Conservation (phyloP, 495 filamentous ascomycete genomes). For the Penicillium arizonense region DNA sequence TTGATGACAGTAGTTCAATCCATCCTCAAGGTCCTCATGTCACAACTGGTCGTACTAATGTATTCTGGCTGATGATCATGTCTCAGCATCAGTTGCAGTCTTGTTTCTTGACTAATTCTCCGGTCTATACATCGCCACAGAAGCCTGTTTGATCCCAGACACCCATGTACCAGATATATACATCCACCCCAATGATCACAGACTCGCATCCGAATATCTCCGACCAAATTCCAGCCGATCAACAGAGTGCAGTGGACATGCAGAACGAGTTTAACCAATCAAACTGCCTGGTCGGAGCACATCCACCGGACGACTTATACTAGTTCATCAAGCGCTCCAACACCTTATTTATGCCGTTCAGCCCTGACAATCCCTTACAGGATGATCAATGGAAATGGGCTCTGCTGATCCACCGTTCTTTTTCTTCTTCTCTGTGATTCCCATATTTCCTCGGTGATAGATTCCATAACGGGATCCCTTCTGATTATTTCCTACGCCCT, state of each 20-base stretch:
- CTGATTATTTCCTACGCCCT: neutral
- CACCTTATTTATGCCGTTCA: neutral
- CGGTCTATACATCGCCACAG: neutral
- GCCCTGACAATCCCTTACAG: neutral
- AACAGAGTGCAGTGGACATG: neutral
- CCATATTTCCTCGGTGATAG: neutral
- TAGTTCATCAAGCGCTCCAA: conserved; percentile 1
- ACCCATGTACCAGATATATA: neutral
- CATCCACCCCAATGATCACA: neutral
- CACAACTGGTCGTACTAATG: too few relatives aligned
- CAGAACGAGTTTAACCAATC: conserved; percentile 9
- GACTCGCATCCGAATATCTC: too few relatives aligned
- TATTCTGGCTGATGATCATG: too few relatives aligned
- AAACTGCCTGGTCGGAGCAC: neutral
- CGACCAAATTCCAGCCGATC: neutral
- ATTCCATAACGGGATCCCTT: neutral
- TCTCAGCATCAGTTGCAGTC: too few relatives aligned
- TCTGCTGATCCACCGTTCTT: conserved; percentile 5
- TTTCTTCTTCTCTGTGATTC: neutral
- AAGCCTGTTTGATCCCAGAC: neutral
- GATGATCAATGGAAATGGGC: conserved; percentile 1
- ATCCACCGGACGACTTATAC: neutral
- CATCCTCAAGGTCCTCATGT: neutral
- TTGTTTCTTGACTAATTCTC: too few relatives aligned
- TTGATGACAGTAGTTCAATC: neutral